These are phyloP conservation scores for Cryptococcus sp. DNA, from an alignment of 1,284 basidiomycete species.

Conservation along the genomic window DNA sequence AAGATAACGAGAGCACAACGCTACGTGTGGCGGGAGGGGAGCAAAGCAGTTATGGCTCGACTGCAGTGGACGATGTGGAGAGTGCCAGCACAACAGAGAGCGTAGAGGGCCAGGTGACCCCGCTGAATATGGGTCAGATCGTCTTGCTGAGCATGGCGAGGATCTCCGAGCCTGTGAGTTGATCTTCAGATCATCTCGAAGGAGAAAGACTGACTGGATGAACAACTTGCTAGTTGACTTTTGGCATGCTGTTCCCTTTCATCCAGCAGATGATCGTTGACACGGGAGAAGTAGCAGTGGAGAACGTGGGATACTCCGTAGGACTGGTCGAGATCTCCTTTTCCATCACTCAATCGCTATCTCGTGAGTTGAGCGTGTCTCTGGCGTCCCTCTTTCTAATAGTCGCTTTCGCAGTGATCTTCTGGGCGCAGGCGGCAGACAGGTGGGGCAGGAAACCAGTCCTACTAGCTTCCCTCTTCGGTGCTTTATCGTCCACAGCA, in stretches of 20 bases:
- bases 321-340: constrained; percentile 29
- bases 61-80: not conserved
- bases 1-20: no score
- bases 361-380: constrained; percentile 12
- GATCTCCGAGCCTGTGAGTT: constrained; percentile 26
- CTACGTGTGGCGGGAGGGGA: no score
- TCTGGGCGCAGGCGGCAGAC: constrained; percentile 30
- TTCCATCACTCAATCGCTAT: constrained; percentile 26
- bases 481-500: constrained; percentile 19
- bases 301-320: constrained; percentile 30
- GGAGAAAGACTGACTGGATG: not conserved
- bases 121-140: constrained; percentile 26
- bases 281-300: constrained; percentile 25
- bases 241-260: constrained; percentile 29
- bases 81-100: not conserved
- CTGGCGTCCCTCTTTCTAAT: not conserved
- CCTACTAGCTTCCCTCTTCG: constrained; percentile 24
- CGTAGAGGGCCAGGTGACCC: constrained; percentile 11
- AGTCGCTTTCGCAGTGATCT: constrained; percentile 17
- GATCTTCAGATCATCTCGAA: no score
- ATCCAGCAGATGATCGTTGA: constrained; percentile 33
- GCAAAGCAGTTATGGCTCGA: not conserved
- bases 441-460: constrained; percentile 30
- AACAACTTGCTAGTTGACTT: constrained; percentile 18
- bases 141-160: constrained; percentile 23